Evolutionary conservation across 2,329 filamentous ascomycete genomes (phyloP).

Genomic region (Arthroderma uncinatum): DNA sequence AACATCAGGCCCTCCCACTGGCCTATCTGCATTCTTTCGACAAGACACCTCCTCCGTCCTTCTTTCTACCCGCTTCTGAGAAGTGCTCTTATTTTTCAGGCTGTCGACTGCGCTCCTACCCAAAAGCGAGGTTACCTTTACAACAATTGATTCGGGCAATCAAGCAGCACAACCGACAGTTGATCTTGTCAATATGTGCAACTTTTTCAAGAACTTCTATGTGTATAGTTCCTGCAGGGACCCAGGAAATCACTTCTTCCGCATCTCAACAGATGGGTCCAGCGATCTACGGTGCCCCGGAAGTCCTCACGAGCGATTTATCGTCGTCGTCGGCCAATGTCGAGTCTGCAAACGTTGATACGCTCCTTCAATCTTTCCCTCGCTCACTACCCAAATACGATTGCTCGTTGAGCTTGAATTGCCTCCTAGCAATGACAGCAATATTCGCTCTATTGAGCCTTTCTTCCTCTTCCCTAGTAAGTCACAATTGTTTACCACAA

Average conservation of each 20-base stretch:
- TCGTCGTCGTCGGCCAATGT: conserved; percentile 56
- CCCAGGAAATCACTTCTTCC: conserved; percentile 59
- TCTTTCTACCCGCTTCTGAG: background rate
- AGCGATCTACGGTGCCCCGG: conserved; percentile 48
- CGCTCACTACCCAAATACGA: background rate
- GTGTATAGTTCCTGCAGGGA: conserved; percentile 62
- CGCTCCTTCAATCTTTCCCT: background rate
- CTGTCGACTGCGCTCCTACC: background rate
- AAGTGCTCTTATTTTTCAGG: background rate
- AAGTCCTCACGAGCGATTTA: conserved; percentile 63
- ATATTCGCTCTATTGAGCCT: background rate
- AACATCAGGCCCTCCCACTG: background rate
- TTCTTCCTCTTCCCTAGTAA: background rate
- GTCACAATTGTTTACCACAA: background rate
- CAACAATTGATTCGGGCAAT: background rate
- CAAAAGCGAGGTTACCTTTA: background rate
- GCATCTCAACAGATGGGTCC: conserved; percentile 56
- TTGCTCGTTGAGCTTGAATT: background rate
- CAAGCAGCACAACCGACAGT: background rate
- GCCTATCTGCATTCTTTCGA: background rate
- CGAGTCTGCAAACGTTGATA: conserved; percentile 38
- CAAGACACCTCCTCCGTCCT: background rate
- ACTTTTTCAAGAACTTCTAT: conserved; percentile 65
- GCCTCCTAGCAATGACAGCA: background rate
- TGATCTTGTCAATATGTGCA: conserved; percentile 36